Base-by-base conservation (phyloP, 2,329 filamentous ascomycete genomes). In the Alternaria gaisen region DNA sequence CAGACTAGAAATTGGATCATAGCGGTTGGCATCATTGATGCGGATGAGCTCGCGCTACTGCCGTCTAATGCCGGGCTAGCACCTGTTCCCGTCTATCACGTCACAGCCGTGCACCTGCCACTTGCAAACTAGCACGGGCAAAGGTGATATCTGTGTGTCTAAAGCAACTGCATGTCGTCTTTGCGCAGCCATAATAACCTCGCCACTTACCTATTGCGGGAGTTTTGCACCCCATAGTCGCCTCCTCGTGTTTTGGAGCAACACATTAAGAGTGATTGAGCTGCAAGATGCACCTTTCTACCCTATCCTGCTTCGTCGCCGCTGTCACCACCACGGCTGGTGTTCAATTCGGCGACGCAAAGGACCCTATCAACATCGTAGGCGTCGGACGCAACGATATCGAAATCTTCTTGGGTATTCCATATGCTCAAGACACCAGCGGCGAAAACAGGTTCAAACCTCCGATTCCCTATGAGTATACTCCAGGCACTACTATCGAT, bases 361-460 rank as follows among this genome's bases (percentile, higher is more conserved):
- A 36, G n/a, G 63, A 72, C 22, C 46, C 56, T 32, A 70, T 84
- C 47, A 81, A 75, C 0, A 84, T 83, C 64, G 58, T 66, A n/a
- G 83, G 83, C 10, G 64, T 83, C 20, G 56, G 73, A 10, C 78
- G 80, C 60, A 83, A 82, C 60, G 80, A 76, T 22, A 75, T 84
- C 38, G 83, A 85, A 54, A 73, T 80, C 9, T 85, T 84, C 61
- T 75, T 83, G 4, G 79, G 78, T n/a, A 82, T 85, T 22, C 80
- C 77, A 1, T 85, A 82, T 48, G 83, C 80, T 5, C 67, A 82
- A 52, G 82, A 84, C 61, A 85, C 83, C 0, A 66, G 80, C 60
- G 82, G 81, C 10, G 64, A 67, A 26, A 79, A 82, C 50, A 77
- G 83, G 48, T 85, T 85, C 71, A 82, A 80, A 56, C 81, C 83